Base-by-base conservation (phyloP, 352 stramenopile species). In the Blastocystis sp. region DNA sequence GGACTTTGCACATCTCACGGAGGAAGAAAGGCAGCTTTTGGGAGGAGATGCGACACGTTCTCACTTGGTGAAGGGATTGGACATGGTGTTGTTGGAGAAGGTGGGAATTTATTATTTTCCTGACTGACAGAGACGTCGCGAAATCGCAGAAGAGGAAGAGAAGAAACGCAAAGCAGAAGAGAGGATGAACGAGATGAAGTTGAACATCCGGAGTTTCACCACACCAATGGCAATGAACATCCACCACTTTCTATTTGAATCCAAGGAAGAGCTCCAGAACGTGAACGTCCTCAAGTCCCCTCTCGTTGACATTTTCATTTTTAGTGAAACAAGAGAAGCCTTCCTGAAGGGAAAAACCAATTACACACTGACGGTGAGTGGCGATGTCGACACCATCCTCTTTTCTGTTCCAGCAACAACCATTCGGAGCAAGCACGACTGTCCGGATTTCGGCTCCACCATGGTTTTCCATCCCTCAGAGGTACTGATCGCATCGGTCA, bases 361-460 rank as follows among this genome's bases (percentile, higher is more conserved):
- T 4, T 78, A 78, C 36, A 9, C 38, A 8, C 21, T 78, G 27
- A 29, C 56, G 16, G n/a, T 78, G 14, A 9, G 27, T 16, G 48
- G 38, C 29, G 48, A 78, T 27, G 32, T 21, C 21, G 67, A 78
- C 4, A 56, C 44, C 3, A 24, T 69, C 18, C 40, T 78, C 42
- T 78, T 56, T 46, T 48, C 36, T 14, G 57, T 78, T 61, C 67
- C 67, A 21, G 24, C 32, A 0, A 78, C 51, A 29, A 61, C 44
- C 27, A 46, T 78, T 78, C 67, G 49, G 34, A 78, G 67, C 51
- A 78, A 78, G 34, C 32, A 78, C 9, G 67, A 78, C 16, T 78
- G 42, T 32, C 16, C 44, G 2, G 4, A 32, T 3, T 38, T 61
- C 21, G 24, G n/a, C 16, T 40, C 67, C 4, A 36, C 14, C n/a